Percentiles rank a stretch among this genome's conserved stretches.
phyloP scores from a whole-genome alignment of 345 rosid genomes.

The Eucalyptus marginata region DNA sequence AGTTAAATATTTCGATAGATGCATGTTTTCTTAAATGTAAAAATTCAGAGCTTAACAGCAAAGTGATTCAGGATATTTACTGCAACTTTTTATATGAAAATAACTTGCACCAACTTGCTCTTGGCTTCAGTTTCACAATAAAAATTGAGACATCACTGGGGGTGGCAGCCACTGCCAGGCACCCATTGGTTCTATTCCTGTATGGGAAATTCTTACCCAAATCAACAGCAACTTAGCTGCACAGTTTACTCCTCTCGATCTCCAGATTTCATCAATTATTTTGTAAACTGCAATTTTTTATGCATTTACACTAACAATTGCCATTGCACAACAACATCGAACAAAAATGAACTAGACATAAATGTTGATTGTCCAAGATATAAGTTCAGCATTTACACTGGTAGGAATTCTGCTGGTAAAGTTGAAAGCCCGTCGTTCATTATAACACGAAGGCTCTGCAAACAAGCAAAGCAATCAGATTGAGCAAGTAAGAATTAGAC shows the following conservation, averaged over 20 bases:
- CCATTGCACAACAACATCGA: background rate
- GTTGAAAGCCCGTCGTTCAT: slow-evolving; percentile 89
- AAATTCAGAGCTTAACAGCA: background rate
- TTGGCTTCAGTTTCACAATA: background rate
- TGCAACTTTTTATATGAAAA: background rate
- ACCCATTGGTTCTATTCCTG: background rate
- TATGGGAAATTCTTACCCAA: background rate
- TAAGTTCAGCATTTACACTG: slow-evolving; percentile 52
- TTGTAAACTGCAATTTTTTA: background rate
- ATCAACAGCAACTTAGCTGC: background rate
- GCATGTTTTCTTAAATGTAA: background rate
- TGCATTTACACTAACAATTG: background rate
- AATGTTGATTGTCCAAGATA: background rate
- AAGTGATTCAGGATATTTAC: background rate
- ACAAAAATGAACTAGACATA: background rate
- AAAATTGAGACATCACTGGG: background rate
- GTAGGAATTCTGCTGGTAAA: slow-evolving; percentile 70
- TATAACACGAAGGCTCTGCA: slow-evolving; percentile 77
- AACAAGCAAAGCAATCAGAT: slow-evolving; percentile 12
- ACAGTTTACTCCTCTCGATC: background rate
- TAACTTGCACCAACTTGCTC: background rate
- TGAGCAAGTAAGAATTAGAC: background rate
- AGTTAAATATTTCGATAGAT: background rate
- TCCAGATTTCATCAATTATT: background rate
- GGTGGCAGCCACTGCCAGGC: background rate